Evolutionary conservation across 768 basidiomycete genomes (phyloP), one percentile per base, ranked within the genome.

Genomic region (Naganishia kalamii): DNA sequence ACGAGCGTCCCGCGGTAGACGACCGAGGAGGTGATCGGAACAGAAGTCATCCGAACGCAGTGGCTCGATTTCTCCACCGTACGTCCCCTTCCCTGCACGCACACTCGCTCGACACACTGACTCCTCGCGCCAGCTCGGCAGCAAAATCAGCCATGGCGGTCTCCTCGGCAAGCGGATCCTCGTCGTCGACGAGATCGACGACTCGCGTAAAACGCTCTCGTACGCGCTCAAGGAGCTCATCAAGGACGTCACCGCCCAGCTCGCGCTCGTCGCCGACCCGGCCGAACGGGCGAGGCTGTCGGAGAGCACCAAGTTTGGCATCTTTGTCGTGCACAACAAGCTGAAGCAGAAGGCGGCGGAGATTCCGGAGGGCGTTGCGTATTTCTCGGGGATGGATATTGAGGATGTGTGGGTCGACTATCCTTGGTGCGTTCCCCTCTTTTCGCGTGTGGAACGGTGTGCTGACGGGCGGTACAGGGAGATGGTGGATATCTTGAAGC

Each of bases 21-120:
- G 65, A 73, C 75, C 43, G 77, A 71, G 21, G 77, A 78, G 62
- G 65, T 68, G n/a, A 68, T 71, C 21, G 75, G 77, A 0, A 74
- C 73, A 17, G 87, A 96, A 76, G 90, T 99, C 69, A 81, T 96
- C 71, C 84, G 93, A 62, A 99, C 93, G 17, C 96, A 99, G 78
- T 99, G 96, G 96, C 81, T 98, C 21, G 80, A 81, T 66, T 80
- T 80, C 62, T 60, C 54, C 41, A 65, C 43, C 8, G 43, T 37
- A 43, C 60, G 57, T 37, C 2, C 5, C 19, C 17, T 35, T 17
- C 46, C 46, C 47, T 11, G 37, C 46, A 5, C 25, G 7, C 43
- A 17, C 19, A 60, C 7, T 25, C 15, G 11, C 43, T 35, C 8
- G 12, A 51, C 66, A 47, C 69, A 88, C 86, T 43, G 87, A 87